Conservation (phyloP, 495 filamentous ascomycete genomes). For the Daldinia decipiens region DNA sequence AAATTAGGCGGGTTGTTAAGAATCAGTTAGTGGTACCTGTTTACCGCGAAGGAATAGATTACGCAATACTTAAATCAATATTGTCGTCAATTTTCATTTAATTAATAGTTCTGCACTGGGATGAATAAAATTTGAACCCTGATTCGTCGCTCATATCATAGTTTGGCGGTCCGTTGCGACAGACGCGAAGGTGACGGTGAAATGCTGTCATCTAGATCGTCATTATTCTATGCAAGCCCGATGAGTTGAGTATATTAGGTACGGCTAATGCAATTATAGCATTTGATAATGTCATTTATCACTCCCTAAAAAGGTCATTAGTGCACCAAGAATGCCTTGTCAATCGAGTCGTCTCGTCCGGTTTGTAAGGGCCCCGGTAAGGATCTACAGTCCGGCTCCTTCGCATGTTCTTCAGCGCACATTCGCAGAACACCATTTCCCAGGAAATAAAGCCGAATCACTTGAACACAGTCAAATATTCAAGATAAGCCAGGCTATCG, state of each 20-base stretch:
- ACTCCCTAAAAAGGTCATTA: neutral
- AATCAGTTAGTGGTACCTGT: no score
- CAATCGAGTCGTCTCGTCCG: conserved; percentile 17
- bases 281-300: neutral
- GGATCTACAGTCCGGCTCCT: neutral
- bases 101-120: neutral
- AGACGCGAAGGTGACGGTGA: conserved; percentile 9
- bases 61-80: neutral
- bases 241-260: neutral
- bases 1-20: no score
- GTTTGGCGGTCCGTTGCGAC: conserved; percentile 5
- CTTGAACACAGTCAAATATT: conserved; percentile 44
- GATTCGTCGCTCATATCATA: neutral
- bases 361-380: neutral
- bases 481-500: conserved; percentile 59
- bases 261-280: neutral
- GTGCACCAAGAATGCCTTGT: conserved; percentile 12
- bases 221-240: neutral
- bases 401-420: conserved; percentile 4
- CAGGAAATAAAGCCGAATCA: conserved; percentile 34
- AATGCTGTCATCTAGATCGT: conserved; percentile 14
- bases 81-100: neutral
- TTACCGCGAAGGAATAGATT: neutral
- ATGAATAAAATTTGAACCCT: neutral
- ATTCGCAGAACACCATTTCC: conserved; percentile 35